Conservation (phyloP, 805 yeast species). For the Candida boidinii region DNA sequence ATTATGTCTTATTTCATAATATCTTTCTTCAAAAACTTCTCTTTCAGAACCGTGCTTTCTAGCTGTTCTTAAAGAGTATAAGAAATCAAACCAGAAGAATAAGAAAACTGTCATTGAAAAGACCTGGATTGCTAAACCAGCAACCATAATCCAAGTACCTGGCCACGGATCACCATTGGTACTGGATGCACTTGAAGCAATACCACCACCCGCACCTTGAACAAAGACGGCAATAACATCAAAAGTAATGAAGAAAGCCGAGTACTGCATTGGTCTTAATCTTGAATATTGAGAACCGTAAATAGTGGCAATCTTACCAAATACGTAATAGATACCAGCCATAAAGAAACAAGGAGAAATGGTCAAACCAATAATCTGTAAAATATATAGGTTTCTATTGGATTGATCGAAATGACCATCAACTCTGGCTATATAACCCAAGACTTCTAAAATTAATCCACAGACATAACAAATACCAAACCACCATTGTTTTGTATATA, state of each 20-base stretch:
- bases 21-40: slow-evolving; percentile 25
- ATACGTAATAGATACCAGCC: slow-evolving; percentile 66
- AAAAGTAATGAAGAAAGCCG: slow-evolving; percentile 50
- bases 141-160: slow-evolving; percentile 62
- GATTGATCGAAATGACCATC: slow-evolving; percentile 27
- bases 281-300: slow-evolving; percentile 45
- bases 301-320: slow-evolving; percentile 52
- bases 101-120: slow-evolving; percentile 53
- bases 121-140: slow-evolving; percentile 69
- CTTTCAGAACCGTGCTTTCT: slow-evolving; percentile 12
- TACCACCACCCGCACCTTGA: slow-evolving; percentile 70
- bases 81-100: slow-evolving; percentile 35
- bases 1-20: slow-evolving; percentile 21
- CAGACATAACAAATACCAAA: slow-evolving; percentile 43
- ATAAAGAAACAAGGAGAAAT: slow-evolving; percentile 71
- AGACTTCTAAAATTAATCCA: slow-evolving; percentile 50
- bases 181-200: slow-evolving; percentile 39
- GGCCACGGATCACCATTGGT: slow-evolving; percentile 17
- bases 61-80: slow-evolving; percentile 24
- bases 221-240: slow-evolving; percentile 52
- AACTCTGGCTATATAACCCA: slow-evolving; percentile 56
- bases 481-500: slow-evolving; percentile 48
- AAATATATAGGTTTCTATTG: slow-evolving; percentile 31
- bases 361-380: slow-evolving; percentile 56
- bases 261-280: slow-evolving; percentile 42